Evolutionary conservation across 164 flowering plant genomes (phyloP), one percentile per base, ranked within the genome.

Genomic region (Berberis vulgaris): DNA sequence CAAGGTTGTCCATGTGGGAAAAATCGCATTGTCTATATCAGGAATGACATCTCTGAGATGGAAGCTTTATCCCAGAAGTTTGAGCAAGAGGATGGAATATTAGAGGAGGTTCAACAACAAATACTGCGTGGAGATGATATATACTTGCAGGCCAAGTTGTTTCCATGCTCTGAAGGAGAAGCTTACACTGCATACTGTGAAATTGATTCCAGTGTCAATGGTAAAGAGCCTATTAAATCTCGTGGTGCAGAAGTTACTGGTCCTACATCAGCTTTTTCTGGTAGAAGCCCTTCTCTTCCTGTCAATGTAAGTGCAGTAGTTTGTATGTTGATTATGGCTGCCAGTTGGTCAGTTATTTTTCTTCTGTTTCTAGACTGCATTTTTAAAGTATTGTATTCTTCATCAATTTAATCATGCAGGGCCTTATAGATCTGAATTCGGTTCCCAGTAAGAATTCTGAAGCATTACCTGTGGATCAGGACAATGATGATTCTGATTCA

Each of bases 61-160:
- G 98, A 95, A 79, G 74, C 81, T 70, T 88, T 80, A 40, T 88
- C 96, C 38, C 84, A 70, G 76, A 79, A 71, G 63, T 91, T 89
- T 85, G 98, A 95, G 83, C 78, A 71, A 77, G 91, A 89, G 62
- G 75, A 65, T 43, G 75, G 69, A 61, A 63, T 83, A 63, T 52
- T 76, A 40, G 71, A 69, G 54, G 86, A 80, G 70, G 81, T 82
- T 72, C 75, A 74, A 59, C 59, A 57, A 61, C 70, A 67, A 59
- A 54, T 46, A 46, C 64, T 71, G 50, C 46, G 49, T 61, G 77
- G 74, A 53, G 78, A 78, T 67, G 82, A 78, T 63, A 64, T 80
- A 41, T 73, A 53, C 63, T 69, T 76, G 41, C 71, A 70, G 11
- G 53, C 74, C 41, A 77, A 73, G 46, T 53, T 69, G 67, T 70